Conservation (phyloP, 768 basidiomycete genomes). For the Collybia mongolica region DNA sequence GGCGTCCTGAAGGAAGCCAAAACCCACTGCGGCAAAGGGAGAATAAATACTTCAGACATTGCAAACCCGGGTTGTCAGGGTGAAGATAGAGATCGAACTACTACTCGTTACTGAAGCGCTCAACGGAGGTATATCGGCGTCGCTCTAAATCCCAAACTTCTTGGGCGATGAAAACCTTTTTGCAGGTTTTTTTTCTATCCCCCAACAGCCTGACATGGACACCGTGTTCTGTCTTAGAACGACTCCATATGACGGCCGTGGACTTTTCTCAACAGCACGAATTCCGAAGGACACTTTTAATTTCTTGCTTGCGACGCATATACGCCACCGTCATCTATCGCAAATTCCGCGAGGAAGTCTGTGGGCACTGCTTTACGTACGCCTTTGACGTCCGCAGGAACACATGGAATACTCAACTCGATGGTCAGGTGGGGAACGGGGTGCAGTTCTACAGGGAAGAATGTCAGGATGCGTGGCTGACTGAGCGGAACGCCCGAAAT, state of each 20-base stretch:
- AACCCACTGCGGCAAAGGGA: too few relatives aligned
- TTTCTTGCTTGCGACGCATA: slow-evolving; percentile 40
- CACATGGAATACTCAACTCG: slow-evolving; percentile 43
- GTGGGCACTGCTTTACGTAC: slow-evolving; percentile 64
- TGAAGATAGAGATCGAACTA: too few relatives aligned
- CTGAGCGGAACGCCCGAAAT: slow-evolving; percentile 27
- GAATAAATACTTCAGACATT: too few relatives aligned
- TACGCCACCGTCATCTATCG: slow-evolving; percentile 59
- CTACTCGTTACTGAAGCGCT: too few relatives aligned
- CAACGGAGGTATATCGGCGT: too few relatives aligned
- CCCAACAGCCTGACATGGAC: not conserved
- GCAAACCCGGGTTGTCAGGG: too few relatives aligned
- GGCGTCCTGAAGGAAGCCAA: too few relatives aligned
- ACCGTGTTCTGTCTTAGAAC: slow-evolving; percentile 14
- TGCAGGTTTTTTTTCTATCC: too few relatives aligned
- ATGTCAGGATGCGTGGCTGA: slow-evolving; percentile 46
- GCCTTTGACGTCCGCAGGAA: slow-evolving; percentile 47
- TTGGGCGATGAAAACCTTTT: too few relatives aligned
- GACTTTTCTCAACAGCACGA: slow-evolving; percentile 43
- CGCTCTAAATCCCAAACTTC: too few relatives aligned
- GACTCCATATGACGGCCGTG: slow-evolving; percentile 51
- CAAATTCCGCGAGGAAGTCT: slow-evolving; percentile 66
- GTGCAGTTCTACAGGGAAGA: slow-evolving; percentile 56
- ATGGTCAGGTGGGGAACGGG: slow-evolving; percentile 23
- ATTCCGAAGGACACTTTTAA: slow-evolving; percentile 44